Conservation (phyloP, 306 rosid species). For the Ormosia semicastrata region DNA sequence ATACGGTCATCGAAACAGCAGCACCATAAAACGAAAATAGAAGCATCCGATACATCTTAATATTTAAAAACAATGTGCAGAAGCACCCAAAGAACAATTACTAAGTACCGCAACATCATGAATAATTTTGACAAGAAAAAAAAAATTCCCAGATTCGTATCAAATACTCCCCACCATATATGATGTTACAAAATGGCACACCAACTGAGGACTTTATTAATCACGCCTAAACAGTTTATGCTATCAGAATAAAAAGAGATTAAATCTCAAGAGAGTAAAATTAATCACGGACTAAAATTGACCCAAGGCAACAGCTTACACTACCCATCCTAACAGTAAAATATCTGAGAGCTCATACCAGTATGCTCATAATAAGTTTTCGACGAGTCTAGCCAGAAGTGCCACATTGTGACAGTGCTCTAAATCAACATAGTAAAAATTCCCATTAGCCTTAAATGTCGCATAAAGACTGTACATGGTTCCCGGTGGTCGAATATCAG, state of each 20-base stretch:
- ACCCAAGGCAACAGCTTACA: constrained; percentile 2
- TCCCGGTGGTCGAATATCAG: constrained; percentile 67
- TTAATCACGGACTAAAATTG: background rate
- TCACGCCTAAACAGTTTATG: constrained; percentile 21
- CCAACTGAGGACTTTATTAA: constrained; percentile 8
- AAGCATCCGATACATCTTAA: background rate
- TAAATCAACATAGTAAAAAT: constrained; percentile 68
- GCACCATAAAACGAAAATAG: background rate
- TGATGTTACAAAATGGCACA: constrained; percentile 18
- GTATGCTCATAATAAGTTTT: constrained; percentile 48
- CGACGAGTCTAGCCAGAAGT: constrained; percentile 71
- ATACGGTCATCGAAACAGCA: background rate
- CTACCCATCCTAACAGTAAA: constrained; percentile 6
- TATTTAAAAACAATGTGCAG: background rate
- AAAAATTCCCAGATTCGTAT: background rate
- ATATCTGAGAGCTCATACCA: background rate
- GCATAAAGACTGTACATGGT: constrained; percentile 76
- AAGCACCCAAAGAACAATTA: background rate
- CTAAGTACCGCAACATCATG: background rate
- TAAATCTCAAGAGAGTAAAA: background rate
- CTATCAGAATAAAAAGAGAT: constrained; percentile 11
- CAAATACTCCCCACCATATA: background rate
- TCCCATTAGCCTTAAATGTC: constrained; percentile 77
- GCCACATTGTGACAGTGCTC: constrained; percentile 87
- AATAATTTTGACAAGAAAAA: background rate